These are phyloP conservation scores for Aspergillus japonicus DNA, from an alignment of 2,329 filamentous ascomycete species.

Conservation along the genomic window DNA sequence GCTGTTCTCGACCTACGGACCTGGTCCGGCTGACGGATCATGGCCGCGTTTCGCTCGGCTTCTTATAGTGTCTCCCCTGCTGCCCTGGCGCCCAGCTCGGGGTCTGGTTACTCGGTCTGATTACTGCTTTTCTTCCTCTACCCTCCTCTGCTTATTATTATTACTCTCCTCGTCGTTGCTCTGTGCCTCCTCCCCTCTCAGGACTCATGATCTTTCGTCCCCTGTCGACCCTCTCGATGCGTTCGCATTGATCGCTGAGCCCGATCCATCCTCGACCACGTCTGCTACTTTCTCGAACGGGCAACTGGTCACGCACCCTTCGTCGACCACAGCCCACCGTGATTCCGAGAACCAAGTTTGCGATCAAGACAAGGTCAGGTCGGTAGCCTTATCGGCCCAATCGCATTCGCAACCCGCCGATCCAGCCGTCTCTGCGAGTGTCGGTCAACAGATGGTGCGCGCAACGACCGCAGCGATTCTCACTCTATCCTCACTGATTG, in stretches of 20 bases:
- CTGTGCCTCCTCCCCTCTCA: conserved; percentile 3
- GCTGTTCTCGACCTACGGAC: conserved; percentile 20
- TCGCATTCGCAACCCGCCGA: conserved; percentile 11
- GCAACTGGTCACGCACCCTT: conserved; percentile 9
- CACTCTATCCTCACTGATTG: conserved; percentile 42
- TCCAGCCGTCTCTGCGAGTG: conserved; percentile 14
- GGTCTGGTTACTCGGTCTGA: conserved; percentile 14
- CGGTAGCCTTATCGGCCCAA: background rate
- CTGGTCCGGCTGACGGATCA: conserved; percentile 18
- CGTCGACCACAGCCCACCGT: background rate
- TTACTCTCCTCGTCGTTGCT: conserved; percentile 6
- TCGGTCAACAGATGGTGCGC: conserved; percentile 41
- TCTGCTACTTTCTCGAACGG: conserved; percentile 10
- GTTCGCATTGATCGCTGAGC: conserved; percentile 15
- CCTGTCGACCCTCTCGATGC: conserved; percentile 9
- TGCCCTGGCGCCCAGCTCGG: conserved; percentile 6
- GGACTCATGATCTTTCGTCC: background rate
- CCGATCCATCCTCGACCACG: conserved; percentile 12
- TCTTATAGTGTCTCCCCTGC: conserved; percentile 23
- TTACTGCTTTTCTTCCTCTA: conserved; percentile 11
- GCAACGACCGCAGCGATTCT: conserved; percentile 42
- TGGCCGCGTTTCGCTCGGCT: conserved; percentile 13
- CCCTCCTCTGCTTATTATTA: conserved; percentile 16
- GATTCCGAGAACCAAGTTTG: background rate
- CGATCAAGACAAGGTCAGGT: conserved; percentile 4